phyloP scores from a whole-genome alignment of 2,329 filamentous ascomycete species.

The Fusarium compactum region DNA sequence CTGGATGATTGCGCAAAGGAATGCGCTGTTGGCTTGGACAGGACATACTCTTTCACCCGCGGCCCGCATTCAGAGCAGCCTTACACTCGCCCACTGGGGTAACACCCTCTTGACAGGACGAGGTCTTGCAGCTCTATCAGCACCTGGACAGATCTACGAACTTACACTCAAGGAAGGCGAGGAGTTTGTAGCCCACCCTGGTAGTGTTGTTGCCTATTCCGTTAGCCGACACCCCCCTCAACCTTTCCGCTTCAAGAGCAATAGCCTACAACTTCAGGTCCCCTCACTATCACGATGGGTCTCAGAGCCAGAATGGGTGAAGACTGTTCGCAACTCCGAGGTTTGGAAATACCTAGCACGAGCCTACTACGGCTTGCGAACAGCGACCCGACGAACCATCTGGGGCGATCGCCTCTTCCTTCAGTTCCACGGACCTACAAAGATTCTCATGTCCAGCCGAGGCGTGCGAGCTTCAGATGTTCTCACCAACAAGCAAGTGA shows the following conservation, averaged over 20 bases:
- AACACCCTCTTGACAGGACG: constrained; percentile 89
- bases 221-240: constrained; percentile 78
- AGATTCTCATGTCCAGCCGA: constrained; percentile 89
- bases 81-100: constrained; percentile 90
- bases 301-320: constrained; percentile 78
- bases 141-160: constrained; percentile 90
- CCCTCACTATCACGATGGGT: constrained; percentile 75
- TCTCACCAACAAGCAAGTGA: constrained; percentile 81
- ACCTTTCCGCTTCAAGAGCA: constrained; percentile 87
- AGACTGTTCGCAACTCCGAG: constrained; percentile 75
- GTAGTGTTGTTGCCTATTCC: constrained; percentile 91
- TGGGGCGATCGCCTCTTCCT: constrained; percentile 96
- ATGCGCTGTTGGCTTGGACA: constrained; percentile 95
- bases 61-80: constrained; percentile 78
- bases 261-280: constrained; percentile 81
- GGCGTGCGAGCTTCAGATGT: constrained; percentile 82
- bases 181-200: constrained; percentile 90
- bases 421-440: constrained; percentile 87
- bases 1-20: constrained; percentile 91
- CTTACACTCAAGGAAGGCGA: constrained; percentile 84
- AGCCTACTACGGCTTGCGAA: constrained; percentile 77
- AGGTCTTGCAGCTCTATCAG: constrained; percentile 85
- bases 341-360: constrained; percentile 78
- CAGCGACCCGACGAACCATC: constrained; percentile 82
- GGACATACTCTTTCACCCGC: constrained; percentile 84